Base-by-base conservation (phyloP, 495 filamentous ascomycete species). In the Echria macrotheca region DNA sequence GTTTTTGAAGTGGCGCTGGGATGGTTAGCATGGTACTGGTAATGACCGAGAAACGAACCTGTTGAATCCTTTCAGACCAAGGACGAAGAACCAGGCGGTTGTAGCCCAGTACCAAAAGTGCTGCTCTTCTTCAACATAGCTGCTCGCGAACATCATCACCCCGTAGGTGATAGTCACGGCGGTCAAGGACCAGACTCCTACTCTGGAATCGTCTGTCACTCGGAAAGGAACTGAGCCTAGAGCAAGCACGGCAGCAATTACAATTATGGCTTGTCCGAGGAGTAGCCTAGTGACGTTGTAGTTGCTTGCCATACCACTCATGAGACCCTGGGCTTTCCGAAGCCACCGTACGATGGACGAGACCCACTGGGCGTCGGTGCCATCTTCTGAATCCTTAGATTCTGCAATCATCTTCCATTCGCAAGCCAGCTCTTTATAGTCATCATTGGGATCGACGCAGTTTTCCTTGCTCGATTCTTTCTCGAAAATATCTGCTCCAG, bases 91-190 rank as follows among this genome's bases (percentile, higher is more conserved):
- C 90, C 90, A 99, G 2, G 77, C 83, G 0, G 86, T 83, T 10
- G 85, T 80, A 14, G 79, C 62, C 90, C 91, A 95, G 65, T 97
- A 96, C 93, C 93, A 99, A 65, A 95, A 96, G 53, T 96, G 85
- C 19, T 97, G 93, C 61, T 99, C 93, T 66, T 99, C 93, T 61
- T 99, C 93, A 19, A 99, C 88, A 60, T 89, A 97, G 62, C 90
- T 96, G 64, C 87, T 95, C 23, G 91, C 90, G 67, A 97, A 97
- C 89, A 96, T 97, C 84, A 95, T 91, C 24, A 76, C 62, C 8
- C 83, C 80, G 62, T 96, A 95, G 0, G 78, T 60, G 1, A 83
- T 7, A 1, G 79, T 67, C 5, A 79, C 69, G 8, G 62, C 35
- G 47, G 56, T 24, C 37, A 69, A 55, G 0, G 65, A 62, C 14